These are phyloP conservation scores for Kurtzmaniella cleridarum DNA, from an alignment of 805 yeast genomes.

Conservation along the genomic window DNA sequence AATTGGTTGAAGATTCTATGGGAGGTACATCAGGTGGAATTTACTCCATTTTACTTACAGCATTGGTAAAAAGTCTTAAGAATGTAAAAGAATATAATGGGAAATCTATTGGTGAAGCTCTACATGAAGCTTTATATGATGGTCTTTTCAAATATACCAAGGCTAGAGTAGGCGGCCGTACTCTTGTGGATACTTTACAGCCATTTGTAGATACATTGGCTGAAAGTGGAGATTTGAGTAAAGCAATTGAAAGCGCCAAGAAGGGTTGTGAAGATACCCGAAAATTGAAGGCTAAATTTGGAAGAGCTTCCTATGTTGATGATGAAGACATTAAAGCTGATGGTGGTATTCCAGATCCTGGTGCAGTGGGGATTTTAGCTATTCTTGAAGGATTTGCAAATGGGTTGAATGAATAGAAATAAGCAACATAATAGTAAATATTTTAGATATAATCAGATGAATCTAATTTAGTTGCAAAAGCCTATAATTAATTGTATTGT, in stretches of 20 bases:
- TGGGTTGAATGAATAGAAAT: constrained; percentile 1
- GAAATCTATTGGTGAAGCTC: constrained; percentile 40
- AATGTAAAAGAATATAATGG: constrained; percentile 10
- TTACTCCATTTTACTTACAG: constrained; percentile 79
- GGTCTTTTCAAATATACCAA: constrained; percentile 80
- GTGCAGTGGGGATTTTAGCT: constrained; percentile 82
- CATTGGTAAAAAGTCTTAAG: constrained; percentile 53
- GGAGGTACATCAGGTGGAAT: constrained; percentile 97
- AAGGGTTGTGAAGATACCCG: constrained; percentile 76
- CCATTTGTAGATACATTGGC: constrained; percentile 72
- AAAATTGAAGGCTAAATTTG: constrained; percentile 75
- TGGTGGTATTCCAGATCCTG: constrained; percentile 91
- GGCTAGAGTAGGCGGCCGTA: constrained; percentile 86
- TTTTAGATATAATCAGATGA: too few species aligned
- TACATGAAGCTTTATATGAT: constrained; percentile 53
- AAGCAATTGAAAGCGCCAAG: constrained; percentile 65
- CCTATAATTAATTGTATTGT: too few species aligned
- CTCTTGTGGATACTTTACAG: constrained; percentile 81
- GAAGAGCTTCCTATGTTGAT: constrained; percentile 86
- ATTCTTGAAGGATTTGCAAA: constrained; percentile 41
- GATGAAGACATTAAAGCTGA: constrained; percentile 51
- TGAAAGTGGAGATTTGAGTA: constrained; percentile 43
- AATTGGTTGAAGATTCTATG: constrained; percentile 84
- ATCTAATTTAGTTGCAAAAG: too few species aligned
- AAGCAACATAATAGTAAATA: background rate